Percentiles rank a stretch among this genome's conserved stretches.
These are phyloP conservation scores for Tolypocladium capitatum DNA, from an alignment of 2,329 filamentous ascomycete genomes.

Conservation along the genomic window DNA sequence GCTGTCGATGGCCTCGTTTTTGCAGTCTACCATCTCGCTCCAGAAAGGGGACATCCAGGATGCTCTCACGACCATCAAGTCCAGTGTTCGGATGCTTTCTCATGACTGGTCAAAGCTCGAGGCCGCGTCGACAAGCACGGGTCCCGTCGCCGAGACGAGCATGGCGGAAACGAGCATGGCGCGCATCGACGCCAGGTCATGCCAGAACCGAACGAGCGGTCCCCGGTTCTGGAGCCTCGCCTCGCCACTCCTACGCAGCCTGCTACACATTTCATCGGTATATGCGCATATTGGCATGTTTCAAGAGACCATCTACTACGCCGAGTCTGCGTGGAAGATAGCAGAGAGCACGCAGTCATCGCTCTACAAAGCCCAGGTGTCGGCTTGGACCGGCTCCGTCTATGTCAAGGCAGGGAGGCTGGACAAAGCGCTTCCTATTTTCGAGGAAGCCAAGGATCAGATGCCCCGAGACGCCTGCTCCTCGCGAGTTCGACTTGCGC, in stretches of 20 bases:
- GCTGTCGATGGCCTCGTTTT: conserved; percentile 25
- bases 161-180: conserved; percentile 15
- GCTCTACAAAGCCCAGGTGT: conserved; percentile 40
- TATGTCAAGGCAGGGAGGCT: conserved; percentile 44
- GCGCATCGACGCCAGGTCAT: conserved; percentile 11
- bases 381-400: conserved; percentile 41
- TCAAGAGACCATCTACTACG: conserved; percentile 78
- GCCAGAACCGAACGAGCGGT: conserved; percentile 12
- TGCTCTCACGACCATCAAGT: conserved; percentile 43
- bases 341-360: conserved; percentile 54
- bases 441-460: conserved; percentile 37
- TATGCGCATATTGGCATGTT: conserved; percentile 79
- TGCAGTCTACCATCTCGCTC: conserved; percentile 54
- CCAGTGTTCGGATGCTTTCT: conserved; percentile 41
- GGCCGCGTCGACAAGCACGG: conserved; percentile 8
- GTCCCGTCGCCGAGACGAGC: conserved; percentile 13
- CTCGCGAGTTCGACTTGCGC: conserved; percentile 30
- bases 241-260: conserved; percentile 55
- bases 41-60: conserved; percentile 45
- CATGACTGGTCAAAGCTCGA: conserved; percentile 43
- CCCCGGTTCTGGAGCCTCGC: conserved; percentile 72
- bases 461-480: conserved; percentile 29
- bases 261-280: conserved; percentile 61
- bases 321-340: conserved; percentile 69
- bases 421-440: conserved; percentile 41